Conservation (phyloP, 306 rosid species). For the Castanea crenata region DNA sequence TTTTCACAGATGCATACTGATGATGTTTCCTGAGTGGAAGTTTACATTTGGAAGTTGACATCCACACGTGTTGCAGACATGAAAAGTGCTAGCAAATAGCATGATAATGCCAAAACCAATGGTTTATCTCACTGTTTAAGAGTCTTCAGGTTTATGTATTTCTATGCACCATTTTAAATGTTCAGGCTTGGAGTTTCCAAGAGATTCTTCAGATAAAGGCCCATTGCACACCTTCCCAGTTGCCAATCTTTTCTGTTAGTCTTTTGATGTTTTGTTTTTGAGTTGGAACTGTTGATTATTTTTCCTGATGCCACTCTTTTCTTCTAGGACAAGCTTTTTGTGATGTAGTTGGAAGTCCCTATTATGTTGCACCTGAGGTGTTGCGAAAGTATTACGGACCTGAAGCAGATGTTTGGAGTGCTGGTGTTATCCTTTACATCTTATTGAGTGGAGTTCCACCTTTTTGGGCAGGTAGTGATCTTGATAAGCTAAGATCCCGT, state of each 20-base stretch:
- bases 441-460: conserved; percentile 90
- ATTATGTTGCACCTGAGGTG: conserved; percentile 89
- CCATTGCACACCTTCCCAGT: neutral
- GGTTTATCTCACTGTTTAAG: neutral
- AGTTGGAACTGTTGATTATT: neutral
- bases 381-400: conserved; percentile 78
- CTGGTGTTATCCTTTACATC: conserved; percentile 89
- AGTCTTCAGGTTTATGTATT: neutral
- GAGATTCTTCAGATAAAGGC: neutral
- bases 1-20: too few relatives aligned
- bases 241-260: conserved; percentile 3
- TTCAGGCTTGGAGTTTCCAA: neutral
- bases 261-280: neutral
- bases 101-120: neutral
- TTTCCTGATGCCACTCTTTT: conserved; percentile 18
- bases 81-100: neutral
- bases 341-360: conserved; percentile 88
- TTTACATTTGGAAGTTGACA: neutral
- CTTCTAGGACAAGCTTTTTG: conserved; percentile 62
- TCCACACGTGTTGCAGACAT: neutral
- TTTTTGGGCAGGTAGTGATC: conserved; percentile 81
- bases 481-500: conserved; percentile 13
- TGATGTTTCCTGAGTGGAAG: too few relatives aligned
- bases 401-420: conserved; percentile 92
- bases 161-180: too few relatives aligned